Evolutionary conservation across 768 basidiomycete genomes (phyloP), one percentile per base, ranked within the genome.

Genomic region (Boletus sp.): DNA sequence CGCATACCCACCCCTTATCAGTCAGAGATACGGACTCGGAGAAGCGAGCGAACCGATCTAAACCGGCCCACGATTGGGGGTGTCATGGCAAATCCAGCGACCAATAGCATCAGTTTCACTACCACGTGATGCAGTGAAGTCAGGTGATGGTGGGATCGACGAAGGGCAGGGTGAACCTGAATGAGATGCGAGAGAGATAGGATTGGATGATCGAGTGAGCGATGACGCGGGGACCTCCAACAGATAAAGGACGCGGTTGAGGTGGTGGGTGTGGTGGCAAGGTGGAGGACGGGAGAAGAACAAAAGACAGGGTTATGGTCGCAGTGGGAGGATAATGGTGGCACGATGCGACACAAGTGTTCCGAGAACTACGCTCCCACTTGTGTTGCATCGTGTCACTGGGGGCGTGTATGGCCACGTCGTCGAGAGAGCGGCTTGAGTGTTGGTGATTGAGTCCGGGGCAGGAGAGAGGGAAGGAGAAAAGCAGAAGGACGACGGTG

Each of bases 321-420:
- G n/a, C 17, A 30, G 10, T 7, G 43, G 17, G 7, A 42, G 11
- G 27, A 40, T 35, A 35, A 37, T 23, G 25, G 44, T n/a, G 58
- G 50, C 60, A 68, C 61, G 54, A 47, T 19, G 46, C 52, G 60
- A 49, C 35, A 69, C 73, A 70, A 70, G 73, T 67, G 73, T 76
- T 71, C 53, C 66, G 74, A 79, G 78, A 55, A 77, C 76, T 68
- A 63, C 78, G 76, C 78, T 78, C 76, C 71, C 75, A 67, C 71
- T 68, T 64, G 69, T 69, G 58, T 49, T 57, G 54, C 55, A 14
- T 52, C 40, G 64, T 63, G 60, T 52, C 59, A 45, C 50, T 5
- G 4, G 19, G n/a, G 9, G 1, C 4, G 15, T 32, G 29, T 14
- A 44, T 33, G 10, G 11, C 2, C 15, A 33, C n/a, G 6, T 11